Evolutionary conservation across 2,329 filamentous ascomycete species (phyloP), one percentile per base, ranked within the genome.

Genomic region (Coccinonectria pachysandricola): DNA sequence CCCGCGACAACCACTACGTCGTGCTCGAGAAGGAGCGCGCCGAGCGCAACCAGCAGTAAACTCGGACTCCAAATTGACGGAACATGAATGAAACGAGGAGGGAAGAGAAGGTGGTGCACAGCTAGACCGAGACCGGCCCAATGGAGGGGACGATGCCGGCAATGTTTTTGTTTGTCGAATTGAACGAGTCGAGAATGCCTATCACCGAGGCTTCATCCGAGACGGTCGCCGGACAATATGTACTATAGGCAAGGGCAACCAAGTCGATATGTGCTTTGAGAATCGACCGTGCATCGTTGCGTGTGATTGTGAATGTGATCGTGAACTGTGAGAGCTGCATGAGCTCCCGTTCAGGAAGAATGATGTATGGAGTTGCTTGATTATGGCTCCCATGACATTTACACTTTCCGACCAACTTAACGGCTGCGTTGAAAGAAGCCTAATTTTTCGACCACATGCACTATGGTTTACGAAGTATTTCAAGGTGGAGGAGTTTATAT

Each of bases 1-100:
- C 60, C 39, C 70, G 71, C 49, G 71, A 75, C 56, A 56, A 56
- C 53, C 65, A 62, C 64, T 74, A 74, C 61, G 53, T 54, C 55
- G 62, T 70, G 56, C 56, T 73, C 36, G 71, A 75, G 60, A 60
- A 63, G 43, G 54, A 71, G 54, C 68, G 69, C 32, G 65, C 65
- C 30, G 56, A 49, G 27, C 46, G 52, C 32, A 50, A 53, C 41
- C 37, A 42, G 35, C 27, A 42, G 33, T 46, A 48, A 40, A 37
- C n/a, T n/a, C n/a, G n/a, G n/a, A n/a, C n/a, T n/a, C n/a, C n/a
- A n/a, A n/a, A n/a, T n/a, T n/a, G n/a, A n/a, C n/a, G n/a, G n/a
- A n/a, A n/a, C n/a, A n/a, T n/a, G n/a, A n/a, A n/a, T n/a, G n/a
- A n/a, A n/a, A n/a, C n/a, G n/a, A n/a, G n/a, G n/a, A n/a, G n/a